Evolutionary conservation across 768 basidiomycete genomes (phyloP).

Genomic region (Suillus variegatus): DNA sequence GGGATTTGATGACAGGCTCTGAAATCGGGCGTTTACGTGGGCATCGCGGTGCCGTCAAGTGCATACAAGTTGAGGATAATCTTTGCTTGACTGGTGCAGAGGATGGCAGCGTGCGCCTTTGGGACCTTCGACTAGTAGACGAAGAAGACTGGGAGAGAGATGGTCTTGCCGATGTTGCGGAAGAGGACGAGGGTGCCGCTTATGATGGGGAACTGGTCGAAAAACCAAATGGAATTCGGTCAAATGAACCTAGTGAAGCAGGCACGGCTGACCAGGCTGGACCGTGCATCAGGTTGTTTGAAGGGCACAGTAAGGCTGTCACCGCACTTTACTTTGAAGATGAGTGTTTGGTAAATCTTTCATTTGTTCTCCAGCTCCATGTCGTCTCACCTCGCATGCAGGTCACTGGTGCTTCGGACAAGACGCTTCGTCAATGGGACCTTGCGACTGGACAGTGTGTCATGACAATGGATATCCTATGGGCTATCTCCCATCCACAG

Average conservation of each 20-base stretch:
- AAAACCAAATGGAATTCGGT: constrained; percentile 42
- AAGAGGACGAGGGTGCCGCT: constrained; percentile 52
- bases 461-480: constrained; percentile 99
- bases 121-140: constrained; percentile 88
- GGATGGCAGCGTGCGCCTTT: constrained; percentile 82
- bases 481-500: constrained; percentile 95
- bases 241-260: constrained; percentile 38
- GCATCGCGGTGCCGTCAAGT: constrained; percentile 80
- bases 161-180: constrained; percentile 61
- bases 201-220: constrained; percentile 40
- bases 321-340: constrained; percentile 96
- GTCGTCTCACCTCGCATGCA: constrained; percentile 34
- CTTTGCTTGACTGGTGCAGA: constrained; percentile 89
- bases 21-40: constrained; percentile 86
- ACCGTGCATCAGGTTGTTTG: constrained; percentile 69
- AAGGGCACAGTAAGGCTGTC: constrained; percentile 92
- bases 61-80: constrained; percentile 89
- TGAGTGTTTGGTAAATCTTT: constrained; percentile 73
- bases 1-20: constrained; percentile 90
- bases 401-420: constrained; percentile 98
- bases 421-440: constrained; percentile 98
- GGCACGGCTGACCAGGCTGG: constrained; percentile 44
- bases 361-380: constrained; percentile 1
- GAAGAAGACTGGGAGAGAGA: constrained; percentile 64
- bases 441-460: constrained; percentile 96